These are phyloP conservation scores for Metarhizium rileyi DNA, from an alignment of 2,329 filamentous ascomycete species.

Conservation along the genomic window DNA sequence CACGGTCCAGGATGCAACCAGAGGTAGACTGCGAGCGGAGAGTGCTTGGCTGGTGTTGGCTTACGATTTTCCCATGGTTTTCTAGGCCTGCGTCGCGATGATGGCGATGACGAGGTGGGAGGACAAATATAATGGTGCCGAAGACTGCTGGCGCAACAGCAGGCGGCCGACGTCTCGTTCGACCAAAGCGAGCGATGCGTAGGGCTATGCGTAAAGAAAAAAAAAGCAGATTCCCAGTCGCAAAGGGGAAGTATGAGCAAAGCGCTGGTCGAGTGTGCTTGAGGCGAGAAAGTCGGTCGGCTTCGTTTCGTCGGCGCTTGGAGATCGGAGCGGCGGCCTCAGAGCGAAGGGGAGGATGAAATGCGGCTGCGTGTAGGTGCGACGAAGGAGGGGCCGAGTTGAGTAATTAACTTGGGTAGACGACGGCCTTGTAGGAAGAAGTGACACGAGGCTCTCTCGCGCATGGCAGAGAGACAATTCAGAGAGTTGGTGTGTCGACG, in stretches of 20 bases:
- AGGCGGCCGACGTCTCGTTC: neutral
- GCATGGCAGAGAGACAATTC: no score
- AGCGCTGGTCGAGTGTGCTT: no score
- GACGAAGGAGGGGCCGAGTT: neutral
- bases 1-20: neutral
- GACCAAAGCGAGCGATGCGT: neutral
- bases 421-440: no score
- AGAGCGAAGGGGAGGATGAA: neutral
- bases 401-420: no score
- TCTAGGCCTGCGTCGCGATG: neutral
- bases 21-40: neutral
- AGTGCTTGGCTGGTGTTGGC: neutral
- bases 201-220: neutral
- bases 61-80: slow-evolving; percentile 10
- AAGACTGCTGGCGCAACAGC: neutral
- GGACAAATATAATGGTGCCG: neutral
- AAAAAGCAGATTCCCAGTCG: no score
- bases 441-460: no score
- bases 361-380: neutral
- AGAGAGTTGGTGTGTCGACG: no score
- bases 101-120: neutral
- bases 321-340: neutral
- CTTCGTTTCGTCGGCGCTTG: neutral
- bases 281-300: neutral
- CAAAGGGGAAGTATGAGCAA: no score